Evolutionary conservation across 495 filamentous ascomycete species (phyloP), one percentile per base, ranked within the genome.

Genomic region (Aspergillus campestris): DNA sequence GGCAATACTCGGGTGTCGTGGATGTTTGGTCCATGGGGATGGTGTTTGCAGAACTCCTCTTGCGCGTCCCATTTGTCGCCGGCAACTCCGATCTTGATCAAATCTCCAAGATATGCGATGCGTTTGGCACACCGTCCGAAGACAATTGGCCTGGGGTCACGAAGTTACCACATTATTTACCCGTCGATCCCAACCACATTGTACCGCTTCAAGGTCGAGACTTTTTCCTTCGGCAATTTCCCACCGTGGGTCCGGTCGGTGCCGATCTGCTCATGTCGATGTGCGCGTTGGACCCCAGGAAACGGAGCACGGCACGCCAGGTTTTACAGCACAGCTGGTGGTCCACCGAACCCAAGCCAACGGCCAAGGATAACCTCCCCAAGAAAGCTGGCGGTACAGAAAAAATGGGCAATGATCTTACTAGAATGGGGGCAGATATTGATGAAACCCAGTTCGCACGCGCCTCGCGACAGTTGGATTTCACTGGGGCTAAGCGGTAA

Each of bases 1-100:
- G 82, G 40, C 84, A 89, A 64, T 99, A 99, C 67, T 83, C 83
- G 30, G 87, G 86, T 5, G 85, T 81, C 1, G 92, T 97, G 27
- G 94, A 99, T 60, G 71, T 99, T 36, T 99, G 91, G 91, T 89
- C 85, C n/a, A 83, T 94, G 45, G 94, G 87, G 12, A 75, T 83
- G 56, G 90, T 99, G 0, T 89, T 97, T 51, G 91, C 92, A 0
- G 92, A 99, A 62, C 77, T 99, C 18, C 69, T 94, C 31, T 71
- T 94, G 45, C 76, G 94, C 13, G 76, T 78, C 1, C 87, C 91
- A 0, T 94, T 83, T 49, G 71, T 95, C 15, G 77, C 87, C 0
- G 86, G 86, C 0, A 83, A 86, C 53, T 82, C 84, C 0, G 90
- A 97, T 49, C 73, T 95, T 53, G 70, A 84, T 50, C 85, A 89